phyloP scores from a whole-genome alignment of 1,139 yeast genomes.

The Debaryomyces fabryi region DNA sequence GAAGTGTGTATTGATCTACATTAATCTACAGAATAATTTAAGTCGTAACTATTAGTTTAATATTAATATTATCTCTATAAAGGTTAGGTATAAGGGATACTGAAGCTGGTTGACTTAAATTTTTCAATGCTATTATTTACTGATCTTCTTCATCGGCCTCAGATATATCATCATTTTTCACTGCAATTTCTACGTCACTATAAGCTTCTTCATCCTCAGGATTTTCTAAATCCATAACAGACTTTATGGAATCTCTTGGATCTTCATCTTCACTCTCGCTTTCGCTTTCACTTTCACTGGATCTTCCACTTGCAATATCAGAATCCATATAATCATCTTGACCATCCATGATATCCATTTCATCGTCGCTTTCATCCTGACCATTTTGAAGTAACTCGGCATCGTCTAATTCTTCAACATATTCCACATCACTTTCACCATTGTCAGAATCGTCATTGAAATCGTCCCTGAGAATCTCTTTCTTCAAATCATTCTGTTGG shows the following conservation, averaged over 20 bases:
- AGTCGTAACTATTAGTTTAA: background rate
- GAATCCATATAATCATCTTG: slow-evolving; percentile 11
- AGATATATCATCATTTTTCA: slow-evolving; percentile 1
- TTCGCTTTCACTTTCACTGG: slow-evolving; percentile 3
- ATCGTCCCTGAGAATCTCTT: slow-evolving; percentile 44
- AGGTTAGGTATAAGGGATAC: background rate
- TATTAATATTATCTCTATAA: background rate
- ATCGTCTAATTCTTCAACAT: slow-evolving; percentile 46
- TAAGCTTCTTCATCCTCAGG: slow-evolving; percentile 13
- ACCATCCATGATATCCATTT: slow-evolving; percentile 2
- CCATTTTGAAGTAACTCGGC: slow-evolving; percentile 33
- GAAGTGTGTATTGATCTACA: background rate
- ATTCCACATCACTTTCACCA: slow-evolving; percentile 41
- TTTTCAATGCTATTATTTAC: background rate
- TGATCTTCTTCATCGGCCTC: slow-evolving; percentile 6
- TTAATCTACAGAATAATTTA: background rate
- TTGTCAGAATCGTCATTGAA: slow-evolving; percentile 28
- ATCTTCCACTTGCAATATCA: slow-evolving; percentile 6
- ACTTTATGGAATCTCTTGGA: background rate
- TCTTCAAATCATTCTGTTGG: slow-evolving; percentile 70
- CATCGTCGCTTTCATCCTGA: slow-evolving; percentile 22
- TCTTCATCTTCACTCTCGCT: slow-evolving; percentile 4
- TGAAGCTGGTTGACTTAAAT: background rate
- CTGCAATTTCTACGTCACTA: slow-evolving; percentile 12
- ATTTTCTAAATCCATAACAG: slow-evolving; percentile 9